Percentiles rank a stretch among this genome's conserved stretches.
phyloP scores from a whole-genome alignment of 202 grass and related monocot species.

The Tripidium arundinaceum region DNA sequence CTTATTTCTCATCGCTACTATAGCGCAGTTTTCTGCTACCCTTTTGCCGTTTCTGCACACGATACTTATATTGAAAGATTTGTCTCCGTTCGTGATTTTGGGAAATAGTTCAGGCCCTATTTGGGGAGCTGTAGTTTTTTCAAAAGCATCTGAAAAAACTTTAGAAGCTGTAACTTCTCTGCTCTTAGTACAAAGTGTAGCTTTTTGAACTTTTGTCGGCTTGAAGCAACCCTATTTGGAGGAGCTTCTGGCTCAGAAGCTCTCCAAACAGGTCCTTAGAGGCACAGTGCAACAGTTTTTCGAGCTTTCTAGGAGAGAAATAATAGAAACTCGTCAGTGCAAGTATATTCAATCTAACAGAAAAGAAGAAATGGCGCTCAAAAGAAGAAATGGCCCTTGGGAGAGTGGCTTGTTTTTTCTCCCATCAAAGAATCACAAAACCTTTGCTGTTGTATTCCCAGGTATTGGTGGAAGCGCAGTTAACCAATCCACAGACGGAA shows the following conservation, averaged over 20 bases:
- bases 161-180: not conserved
- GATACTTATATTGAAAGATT: not conserved
- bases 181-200: not conserved
- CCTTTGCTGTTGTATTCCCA: slow-evolving; percentile 12
- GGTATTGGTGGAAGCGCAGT: slow-evolving; percentile 17
- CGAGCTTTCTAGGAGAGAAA: too few species aligned
- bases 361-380: too few species aligned
- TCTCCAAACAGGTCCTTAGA: too few species aligned
- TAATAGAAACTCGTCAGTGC: too few species aligned
- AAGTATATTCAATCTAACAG: not conserved
- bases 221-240: not conserved
- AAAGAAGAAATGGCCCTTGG: too few species aligned
- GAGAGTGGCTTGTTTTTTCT: not conserved
- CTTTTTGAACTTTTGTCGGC: not conserved
- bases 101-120: not conserved
- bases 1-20: not conserved
- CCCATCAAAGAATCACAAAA: not conserved
- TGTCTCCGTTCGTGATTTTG: too few species aligned
- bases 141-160: not conserved
- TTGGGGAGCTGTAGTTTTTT: not conserved
- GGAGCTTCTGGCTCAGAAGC: too few species aligned
- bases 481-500: not conserved
- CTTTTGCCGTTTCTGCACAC: not conserved
- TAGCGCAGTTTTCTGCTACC: not conserved
- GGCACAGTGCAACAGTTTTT: too few species aligned